phyloP scores from a whole-genome alignment of 306 rosid genomes.

The Begonia loranthoides region DNA sequence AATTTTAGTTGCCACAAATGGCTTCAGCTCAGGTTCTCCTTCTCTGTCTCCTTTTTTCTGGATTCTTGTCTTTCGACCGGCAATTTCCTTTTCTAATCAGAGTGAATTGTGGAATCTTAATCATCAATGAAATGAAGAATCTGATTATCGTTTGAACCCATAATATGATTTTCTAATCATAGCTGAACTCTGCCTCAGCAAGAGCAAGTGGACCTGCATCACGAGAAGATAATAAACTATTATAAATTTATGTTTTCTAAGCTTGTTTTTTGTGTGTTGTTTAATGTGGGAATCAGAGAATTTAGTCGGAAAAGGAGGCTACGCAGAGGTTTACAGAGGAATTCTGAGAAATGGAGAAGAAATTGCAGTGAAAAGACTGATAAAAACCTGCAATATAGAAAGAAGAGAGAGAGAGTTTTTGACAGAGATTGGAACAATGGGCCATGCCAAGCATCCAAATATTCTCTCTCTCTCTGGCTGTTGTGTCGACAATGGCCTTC shows the following conservation, averaged over 20 bases:
- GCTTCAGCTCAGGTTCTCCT: constrained; percentile 57
- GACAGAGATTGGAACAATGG: constrained; percentile 87
- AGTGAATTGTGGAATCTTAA: no score
- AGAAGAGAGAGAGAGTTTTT: constrained; percentile 83
- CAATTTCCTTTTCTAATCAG: no score
- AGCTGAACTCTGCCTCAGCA: no score
- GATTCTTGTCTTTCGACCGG: no score
- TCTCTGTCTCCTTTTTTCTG: no score
- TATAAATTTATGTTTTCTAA: neutral
- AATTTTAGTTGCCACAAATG: constrained; percentile 58
- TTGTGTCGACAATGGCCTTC: constrained; percentile 80
- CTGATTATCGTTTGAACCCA: neutral
- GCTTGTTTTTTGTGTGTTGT: neutral
- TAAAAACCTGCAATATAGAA: constrained; percentile 53
- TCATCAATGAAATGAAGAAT: no score
- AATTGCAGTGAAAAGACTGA: constrained; percentile 78
- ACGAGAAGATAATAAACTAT: neutral
- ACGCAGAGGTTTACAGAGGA: constrained; percentile 87
- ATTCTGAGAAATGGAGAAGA: constrained; percentile 39
- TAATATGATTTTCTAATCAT: no score
- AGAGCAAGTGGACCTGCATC: no score
- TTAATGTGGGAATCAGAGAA: constrained; percentile 37
- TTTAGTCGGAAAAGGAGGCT: constrained; percentile 83
- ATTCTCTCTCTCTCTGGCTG: constrained; percentile 72
- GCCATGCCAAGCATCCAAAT: constrained; percentile 67